Conservation (phyloP, 169 alveolate genomes). For the Plasmodium sp. region DNA sequence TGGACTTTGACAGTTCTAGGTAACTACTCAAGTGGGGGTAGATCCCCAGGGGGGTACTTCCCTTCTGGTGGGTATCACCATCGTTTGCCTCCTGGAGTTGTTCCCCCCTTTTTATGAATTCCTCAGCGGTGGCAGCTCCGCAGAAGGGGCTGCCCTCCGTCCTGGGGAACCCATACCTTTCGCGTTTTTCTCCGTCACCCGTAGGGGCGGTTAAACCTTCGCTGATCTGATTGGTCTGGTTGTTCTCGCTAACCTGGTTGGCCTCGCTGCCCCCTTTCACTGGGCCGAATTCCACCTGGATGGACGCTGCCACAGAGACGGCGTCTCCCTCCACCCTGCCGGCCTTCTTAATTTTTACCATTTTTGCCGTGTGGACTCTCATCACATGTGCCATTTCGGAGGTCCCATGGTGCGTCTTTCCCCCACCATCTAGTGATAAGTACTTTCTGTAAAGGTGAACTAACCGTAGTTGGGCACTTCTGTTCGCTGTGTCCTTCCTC, state of each 20-base stretch:
- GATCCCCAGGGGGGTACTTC: not conserved
- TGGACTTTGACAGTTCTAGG: constrained; percentile 74
- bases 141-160: not conserved
- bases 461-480: not conserved
- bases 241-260: no score
- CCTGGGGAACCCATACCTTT: not conserved
- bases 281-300: not conserved
- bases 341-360: not conserved
- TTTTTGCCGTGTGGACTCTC: not conserved
- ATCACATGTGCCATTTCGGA: not conserved
- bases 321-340: not conserved
- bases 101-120: not conserved
- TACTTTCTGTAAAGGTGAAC: not conserved
- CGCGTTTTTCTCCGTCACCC: not conserved
- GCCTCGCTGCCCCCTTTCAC: not conserved
- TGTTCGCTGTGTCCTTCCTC: not conserved
- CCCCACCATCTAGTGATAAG: not conserved
- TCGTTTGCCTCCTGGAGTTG: not conserved
- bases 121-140: not conserved
- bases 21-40: not conserved
- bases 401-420: not conserved
- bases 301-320: not conserved
- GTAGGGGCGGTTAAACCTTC: not conserved
- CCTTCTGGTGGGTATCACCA: not conserved
- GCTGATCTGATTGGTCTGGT: not conserved